Evolutionary conservation across 2,329 filamentous ascomycete species (phyloP), one percentile per base, ranked within the genome.

Genomic region (Sporothrix schenckii): DNA sequence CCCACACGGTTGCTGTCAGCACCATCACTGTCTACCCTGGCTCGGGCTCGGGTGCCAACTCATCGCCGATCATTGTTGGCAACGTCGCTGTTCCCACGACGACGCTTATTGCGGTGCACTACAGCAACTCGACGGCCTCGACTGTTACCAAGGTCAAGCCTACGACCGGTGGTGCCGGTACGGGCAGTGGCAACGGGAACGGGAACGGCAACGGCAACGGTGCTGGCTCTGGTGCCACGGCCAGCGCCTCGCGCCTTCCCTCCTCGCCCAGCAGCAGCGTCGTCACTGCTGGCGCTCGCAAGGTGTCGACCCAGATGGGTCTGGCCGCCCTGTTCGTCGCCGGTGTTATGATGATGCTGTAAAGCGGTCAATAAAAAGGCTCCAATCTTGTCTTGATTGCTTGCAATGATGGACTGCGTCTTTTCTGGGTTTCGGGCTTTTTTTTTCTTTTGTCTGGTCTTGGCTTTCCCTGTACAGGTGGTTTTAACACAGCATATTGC

Each of bases 1-100:
- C 69, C 54, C 70, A 61, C 24, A 71, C 69, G 3, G 56, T 72
- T 14, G 49, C 73, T 9, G 69, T 70, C 61, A 39, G 50, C 56
- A 69, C 54, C 3, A 68, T 53, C 27, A 72, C 68, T n/a, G 52
- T 73, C 80, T 88, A 84, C 83, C 10, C 52, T 14, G 68, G 65
- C 27, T 67, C 69, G 0, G 27, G 47, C 11, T 27, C 58, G 19
- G 50, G 52, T 13, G 7, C 49, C 2, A 7, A 9, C 58, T 49
- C 52, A 27, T 50, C 50, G 39, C 39, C 44, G 24, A 24, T 21
- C 13, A 39, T 56, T 24, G 65, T 47, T 14, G 68, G 56, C 27
- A 65, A 70, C 65, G 63, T 30, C 41, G 68, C 68, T 11, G 58
- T 53, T 19, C 67, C 70, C 7, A 54, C 61, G 16, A 52, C 58